A percentile compares a stretch with the other conserved stretches of the same genome.
These are phyloP conservation scores for Mycena kentingensis DNA, from an alignment of 768 basidiomycete genomes.

Conservation along the genomic window DNA sequence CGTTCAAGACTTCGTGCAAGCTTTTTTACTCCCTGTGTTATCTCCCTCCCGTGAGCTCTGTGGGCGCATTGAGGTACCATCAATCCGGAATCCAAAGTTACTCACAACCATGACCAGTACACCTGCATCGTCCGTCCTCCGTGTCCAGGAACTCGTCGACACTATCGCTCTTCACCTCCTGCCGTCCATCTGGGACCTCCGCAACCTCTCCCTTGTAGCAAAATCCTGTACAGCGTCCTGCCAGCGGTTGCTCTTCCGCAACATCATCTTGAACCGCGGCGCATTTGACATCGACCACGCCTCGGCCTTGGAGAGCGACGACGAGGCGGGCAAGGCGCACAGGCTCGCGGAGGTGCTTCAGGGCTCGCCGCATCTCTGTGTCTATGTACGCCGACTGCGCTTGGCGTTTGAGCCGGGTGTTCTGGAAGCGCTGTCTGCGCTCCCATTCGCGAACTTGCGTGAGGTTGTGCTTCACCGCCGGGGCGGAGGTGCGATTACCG, in stretches of 20 bases:
- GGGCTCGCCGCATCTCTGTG: neutral
- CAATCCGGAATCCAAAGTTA: too few species aligned
- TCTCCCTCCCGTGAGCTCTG: too few species aligned
- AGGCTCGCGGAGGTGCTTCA: neutral
- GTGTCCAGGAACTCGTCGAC: neutral
- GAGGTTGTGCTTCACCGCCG: neutral
- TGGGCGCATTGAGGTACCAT: too few species aligned
- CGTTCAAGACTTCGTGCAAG: too few species aligned
- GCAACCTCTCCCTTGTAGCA: neutral
- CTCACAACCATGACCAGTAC: too few species aligned
- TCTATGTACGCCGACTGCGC: neutral
- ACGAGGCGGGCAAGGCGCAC: neutral
- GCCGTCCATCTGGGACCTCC: neutral
- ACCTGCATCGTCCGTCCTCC: too few species aligned
- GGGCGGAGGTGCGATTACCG: neutral
- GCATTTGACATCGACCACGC: neutral
- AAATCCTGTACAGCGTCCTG: neutral
- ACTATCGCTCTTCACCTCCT: neutral
- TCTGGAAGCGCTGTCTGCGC: neutral
- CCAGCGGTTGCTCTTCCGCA: neutral
- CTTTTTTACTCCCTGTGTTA: too few species aligned
- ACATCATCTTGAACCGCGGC: slow-evolving; percentile 1
- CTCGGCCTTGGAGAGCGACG: neutral
- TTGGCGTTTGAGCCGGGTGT: neutral
- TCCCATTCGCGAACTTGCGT: neutral